Percentiles rank a stretch among this genome's conserved stretches.
Evolutionary conservation across 192 early-diverging fungal genomes (phyloP).

Genomic region (Thamnidium elegans): DNA sequence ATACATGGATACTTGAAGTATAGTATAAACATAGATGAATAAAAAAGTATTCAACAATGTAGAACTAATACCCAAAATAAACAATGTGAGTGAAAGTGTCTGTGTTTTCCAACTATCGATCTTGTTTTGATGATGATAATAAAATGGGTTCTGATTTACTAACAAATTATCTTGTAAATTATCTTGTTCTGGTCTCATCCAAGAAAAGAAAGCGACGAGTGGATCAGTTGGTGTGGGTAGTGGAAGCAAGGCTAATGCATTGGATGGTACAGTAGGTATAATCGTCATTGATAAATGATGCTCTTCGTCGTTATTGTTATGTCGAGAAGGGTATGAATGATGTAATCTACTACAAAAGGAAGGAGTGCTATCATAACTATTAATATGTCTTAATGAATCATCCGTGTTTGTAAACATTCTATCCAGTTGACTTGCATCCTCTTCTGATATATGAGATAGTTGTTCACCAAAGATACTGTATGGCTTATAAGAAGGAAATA

Average conservation of each 20-base stretch:
- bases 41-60: conserved; percentile 6
- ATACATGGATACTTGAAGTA: not conserved
- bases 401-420: conserved; percentile 10
- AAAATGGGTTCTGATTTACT: no score
- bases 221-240: conserved; percentile 8
- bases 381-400: conserved; percentile 2
- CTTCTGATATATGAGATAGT: conserved; percentile 30
- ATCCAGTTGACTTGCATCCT: conserved; percentile 24
- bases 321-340: not conserved
- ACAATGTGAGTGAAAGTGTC: not conserved
- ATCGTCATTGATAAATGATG: not conserved
- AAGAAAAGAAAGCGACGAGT: not conserved
- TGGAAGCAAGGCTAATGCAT: conserved; percentile 9
- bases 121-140: not conserved
- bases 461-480: conserved; percentile 33
- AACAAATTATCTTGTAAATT: not conserved
- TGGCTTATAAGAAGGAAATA: conserved; percentile 20
- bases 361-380: conserved; percentile 8
- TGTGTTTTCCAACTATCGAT: not conserved
- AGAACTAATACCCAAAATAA: conserved; percentile 1
- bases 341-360: not conserved
- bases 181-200: not conserved
- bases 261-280: not conserved
- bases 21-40: not conserved
- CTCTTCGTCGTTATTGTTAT: not conserved